Conservation (phyloP, 2,329 filamentous ascomycete species). For the Rhytidhysteron rufulum region DNA sequence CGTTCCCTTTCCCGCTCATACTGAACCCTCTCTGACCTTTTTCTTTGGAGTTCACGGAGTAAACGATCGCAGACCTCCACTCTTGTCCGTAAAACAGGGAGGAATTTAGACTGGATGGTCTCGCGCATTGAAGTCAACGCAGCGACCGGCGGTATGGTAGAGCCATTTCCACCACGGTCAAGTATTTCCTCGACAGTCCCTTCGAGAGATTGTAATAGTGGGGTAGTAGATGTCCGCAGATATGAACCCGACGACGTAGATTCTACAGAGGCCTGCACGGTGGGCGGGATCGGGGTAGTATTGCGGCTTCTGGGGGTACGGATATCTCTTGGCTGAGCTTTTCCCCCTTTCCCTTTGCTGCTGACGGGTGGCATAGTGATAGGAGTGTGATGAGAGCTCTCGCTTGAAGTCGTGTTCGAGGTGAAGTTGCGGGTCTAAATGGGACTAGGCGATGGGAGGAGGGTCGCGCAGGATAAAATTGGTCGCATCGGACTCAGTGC, state of each 20-base stretch:
- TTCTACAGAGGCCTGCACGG: slow-evolving; percentile 46
- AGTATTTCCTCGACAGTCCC: slow-evolving; percentile 67
- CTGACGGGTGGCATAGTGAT: slow-evolving; percentile 27
- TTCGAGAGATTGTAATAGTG: slow-evolving; percentile 55
- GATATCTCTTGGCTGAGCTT: slow-evolving; percentile 35
- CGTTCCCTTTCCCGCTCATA: slow-evolving; percentile 50
- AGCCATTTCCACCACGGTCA: slow-evolving; percentile 56
- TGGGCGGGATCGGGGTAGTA: slow-evolving; percentile 64
- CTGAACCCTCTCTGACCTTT: slow-evolving; percentile 59
- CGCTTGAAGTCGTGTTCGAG: too few species aligned
- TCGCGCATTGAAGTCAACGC: slow-evolving; percentile 62
- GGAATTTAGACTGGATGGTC: slow-evolving; percentile 57
- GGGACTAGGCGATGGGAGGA: too few species aligned
- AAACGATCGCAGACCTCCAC: slow-evolving; percentile 66
- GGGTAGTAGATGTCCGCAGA: slow-evolving; percentile 56
- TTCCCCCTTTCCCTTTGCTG: slow-evolving; percentile 52
- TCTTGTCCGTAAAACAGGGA: slow-evolving; percentile 46
- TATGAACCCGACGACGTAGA: slow-evolving; percentile 50
- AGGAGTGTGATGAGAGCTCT: slow-evolving; percentile 5
- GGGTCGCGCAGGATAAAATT: too few species aligned
- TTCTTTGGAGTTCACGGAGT: slow-evolving; percentile 66
- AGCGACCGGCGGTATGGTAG: slow-evolving; percentile 53
- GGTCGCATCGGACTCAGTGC: too few species aligned
- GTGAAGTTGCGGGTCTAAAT: too few species aligned
- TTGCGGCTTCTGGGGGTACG: slow-evolving; percentile 69